Evolutionary conservation across 371 early-diverging fungal species (phyloP).

Genomic region (Funneliformis caledonium): DNA sequence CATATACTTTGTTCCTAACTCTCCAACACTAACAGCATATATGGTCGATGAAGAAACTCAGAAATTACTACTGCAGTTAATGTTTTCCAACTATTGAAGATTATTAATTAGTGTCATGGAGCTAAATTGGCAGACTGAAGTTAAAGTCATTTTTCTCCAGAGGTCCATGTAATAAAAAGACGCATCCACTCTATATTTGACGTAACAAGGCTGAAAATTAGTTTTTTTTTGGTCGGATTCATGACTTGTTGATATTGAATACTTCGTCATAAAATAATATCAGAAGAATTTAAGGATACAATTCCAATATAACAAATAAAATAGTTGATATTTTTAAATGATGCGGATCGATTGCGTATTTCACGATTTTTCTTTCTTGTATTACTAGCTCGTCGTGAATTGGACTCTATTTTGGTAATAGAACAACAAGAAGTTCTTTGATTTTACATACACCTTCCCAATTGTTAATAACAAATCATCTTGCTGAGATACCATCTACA

Average conservation of each 20-base stretch:
- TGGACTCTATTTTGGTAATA: neutral
- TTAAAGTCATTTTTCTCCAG: conserved; percentile 46
- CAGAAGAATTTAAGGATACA: neutral
- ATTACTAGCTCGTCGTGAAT: neutral
- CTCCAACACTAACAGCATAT: conserved; percentile 60
- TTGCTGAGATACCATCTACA: neutral
- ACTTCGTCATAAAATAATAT: conserved; percentile 53
- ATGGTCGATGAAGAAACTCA: conserved; percentile 54
- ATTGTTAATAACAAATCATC: neutral
- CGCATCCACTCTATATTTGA: conserved; percentile 51
- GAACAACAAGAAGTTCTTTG: neutral
- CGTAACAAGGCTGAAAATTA: conserved; percentile 55
- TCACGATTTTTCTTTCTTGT: neutral
- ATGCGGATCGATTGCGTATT: neutral
- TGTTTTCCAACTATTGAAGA: conserved; percentile 60
- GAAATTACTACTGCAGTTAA: conserved; percentile 74
- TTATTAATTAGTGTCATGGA: neutral
- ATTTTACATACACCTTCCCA: neutral
- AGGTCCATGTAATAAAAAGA: conserved; percentile 68
- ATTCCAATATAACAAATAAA: no score
- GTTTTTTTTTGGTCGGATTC: conserved; percentile 47
- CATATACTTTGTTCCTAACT: conserved; percentile 57
- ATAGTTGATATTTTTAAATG: neutral
- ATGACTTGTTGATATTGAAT: conserved; percentile 57
- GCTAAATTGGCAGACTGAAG: no score